Conservation (phyloP, 2,329 filamentous ascomycete genomes). For the Westerdykella sp. region DNA sequence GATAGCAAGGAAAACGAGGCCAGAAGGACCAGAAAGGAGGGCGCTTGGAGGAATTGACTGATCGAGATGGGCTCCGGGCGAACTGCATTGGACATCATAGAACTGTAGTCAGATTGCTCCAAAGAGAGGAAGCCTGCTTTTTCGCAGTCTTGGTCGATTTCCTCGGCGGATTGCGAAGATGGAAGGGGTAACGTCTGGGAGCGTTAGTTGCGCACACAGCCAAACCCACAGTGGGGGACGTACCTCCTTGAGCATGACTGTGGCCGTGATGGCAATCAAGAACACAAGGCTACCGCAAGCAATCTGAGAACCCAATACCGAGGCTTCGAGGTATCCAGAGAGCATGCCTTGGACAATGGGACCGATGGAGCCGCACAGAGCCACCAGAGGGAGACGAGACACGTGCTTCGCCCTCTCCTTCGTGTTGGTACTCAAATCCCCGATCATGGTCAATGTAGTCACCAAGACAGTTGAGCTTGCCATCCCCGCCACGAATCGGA, state of each 20-base stretch:
- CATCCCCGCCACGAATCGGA: conserved; percentile 41
- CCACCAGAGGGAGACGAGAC: conserved; percentile 41
- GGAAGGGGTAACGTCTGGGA: conserved; percentile 25
- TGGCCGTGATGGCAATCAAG: conserved; percentile 36
- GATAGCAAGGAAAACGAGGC: conserved; percentile 49
- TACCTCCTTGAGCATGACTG: conserved; percentile 40
- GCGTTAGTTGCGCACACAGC: conserved; percentile 6
- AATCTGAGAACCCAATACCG: conserved; percentile 41
- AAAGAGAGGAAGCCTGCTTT: conserved; percentile 43
- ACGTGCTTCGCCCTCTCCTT: conserved; percentile 39
- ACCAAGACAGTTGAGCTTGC: conserved; percentile 42
- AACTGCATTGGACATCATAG: conserved; percentile 32
- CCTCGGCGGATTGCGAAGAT: conserved; percentile 12
- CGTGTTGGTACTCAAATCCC: conserved; percentile 37
- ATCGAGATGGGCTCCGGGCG: conserved; percentile 41
- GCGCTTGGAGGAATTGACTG: conserved; percentile 41
- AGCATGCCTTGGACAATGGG: conserved; percentile 42
- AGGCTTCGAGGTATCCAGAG: conserved; percentile 37
- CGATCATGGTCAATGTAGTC: conserved; percentile 43
- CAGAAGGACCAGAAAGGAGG: conserved; percentile 42
- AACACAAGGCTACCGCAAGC: conserved; percentile 40
- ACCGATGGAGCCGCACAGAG: conserved; percentile 42
- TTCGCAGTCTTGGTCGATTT: conserved; percentile 38
- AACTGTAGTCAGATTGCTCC: conserved; percentile 30
- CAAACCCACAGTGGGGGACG: conserved; percentile 1